phyloP scores from a whole-genome alignment of 768 basidiomycete genomes.

The Xerocomus brunneocitrinus region DNA sequence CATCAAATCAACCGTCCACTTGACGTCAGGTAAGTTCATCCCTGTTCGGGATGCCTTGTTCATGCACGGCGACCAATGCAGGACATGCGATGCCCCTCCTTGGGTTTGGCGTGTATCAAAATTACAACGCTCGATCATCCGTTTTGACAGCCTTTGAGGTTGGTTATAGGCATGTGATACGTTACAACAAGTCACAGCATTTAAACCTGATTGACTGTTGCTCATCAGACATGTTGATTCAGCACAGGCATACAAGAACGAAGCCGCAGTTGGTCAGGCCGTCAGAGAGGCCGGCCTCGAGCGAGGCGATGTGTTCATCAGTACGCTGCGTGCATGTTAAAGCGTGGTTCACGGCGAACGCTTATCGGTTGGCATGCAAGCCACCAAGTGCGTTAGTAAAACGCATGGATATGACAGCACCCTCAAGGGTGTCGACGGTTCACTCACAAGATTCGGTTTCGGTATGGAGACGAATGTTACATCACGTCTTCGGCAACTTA shows the following conservation, averaged over 20 bases:
- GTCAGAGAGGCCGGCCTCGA: constrained; percentile 51
- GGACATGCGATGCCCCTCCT: constrained; percentile 60
- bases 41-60: neutral
- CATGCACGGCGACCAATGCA: constrained; percentile 11
- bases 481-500: neutral
- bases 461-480: constrained; percentile 37
- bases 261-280: constrained; percentile 57
- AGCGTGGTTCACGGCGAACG: neutral
- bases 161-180: constrained; percentile 52
- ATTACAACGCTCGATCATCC: constrained; percentile 50
- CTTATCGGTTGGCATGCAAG: constrained; percentile 32
- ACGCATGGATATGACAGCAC: constrained; percentile 63
- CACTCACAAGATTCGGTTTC: constrained; percentile 53
- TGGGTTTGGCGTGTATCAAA: constrained; percentile 70
- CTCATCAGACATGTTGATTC: constrained; percentile 62
- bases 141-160: constrained; percentile 57
- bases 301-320: constrained; percentile 66
- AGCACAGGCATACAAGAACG: constrained; percentile 66
- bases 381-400: constrained; percentile 58
- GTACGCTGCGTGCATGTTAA: constrained; percentile 35
- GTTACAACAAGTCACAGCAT: neutral
- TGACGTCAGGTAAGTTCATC: constrained; percentile 33
- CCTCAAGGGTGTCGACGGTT: constrained; percentile 53
- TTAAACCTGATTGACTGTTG: neutral
- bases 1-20: constrained; percentile 29